Evolutionary conservation across 208 protist genomes (phyloP).

Genomic region (Strigomonas galati): DNA sequence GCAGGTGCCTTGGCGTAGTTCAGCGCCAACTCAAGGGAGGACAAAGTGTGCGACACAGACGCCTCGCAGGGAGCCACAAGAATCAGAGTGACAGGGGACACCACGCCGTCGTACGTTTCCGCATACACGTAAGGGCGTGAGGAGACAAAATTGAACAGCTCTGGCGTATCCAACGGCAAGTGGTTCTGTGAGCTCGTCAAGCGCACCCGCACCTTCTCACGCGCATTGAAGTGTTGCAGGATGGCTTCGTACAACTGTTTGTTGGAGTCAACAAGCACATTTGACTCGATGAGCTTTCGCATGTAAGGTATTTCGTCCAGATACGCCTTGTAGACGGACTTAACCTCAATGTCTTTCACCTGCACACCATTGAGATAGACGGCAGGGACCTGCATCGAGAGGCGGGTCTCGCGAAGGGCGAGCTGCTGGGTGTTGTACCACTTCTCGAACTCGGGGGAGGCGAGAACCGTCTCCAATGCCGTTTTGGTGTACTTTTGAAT

Average conservation of each 20-base stretch:
- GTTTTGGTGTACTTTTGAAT: background rate
- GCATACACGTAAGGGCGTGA: conserved; percentile 22
- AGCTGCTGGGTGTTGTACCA: conserved; percentile 39
- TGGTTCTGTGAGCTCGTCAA: conserved; percentile 1
- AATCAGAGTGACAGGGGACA: conserved; percentile 25
- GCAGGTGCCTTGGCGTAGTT: background rate
- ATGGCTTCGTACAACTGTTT: conserved; percentile 49
- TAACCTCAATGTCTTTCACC: background rate
- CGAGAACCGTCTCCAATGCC: conserved; percentile 23
- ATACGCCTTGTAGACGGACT: conserved; percentile 12
- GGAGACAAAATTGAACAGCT: conserved; percentile 20
- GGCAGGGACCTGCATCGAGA: conserved; percentile 21
- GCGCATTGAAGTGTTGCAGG: conserved; percentile 29
- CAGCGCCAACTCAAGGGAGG: background rate
- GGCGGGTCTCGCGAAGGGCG: conserved; percentile 14
- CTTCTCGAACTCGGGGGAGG: conserved; percentile 19
- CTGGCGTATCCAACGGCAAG: background rate
- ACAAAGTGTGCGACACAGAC: background rate
- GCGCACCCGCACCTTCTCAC: conserved; percentile 16
- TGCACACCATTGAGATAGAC: conserved; percentile 52
- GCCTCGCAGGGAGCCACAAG: conserved; percentile 18
- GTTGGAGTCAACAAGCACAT: conserved; percentile 31
- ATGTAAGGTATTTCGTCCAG: conserved; percentile 24
- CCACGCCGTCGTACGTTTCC: conserved; percentile 21
- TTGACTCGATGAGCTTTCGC: conserved; percentile 21